Base-by-base conservation (phyloP, 1,139 yeast genomes). In the Nakaseomyces sp. region DNA sequence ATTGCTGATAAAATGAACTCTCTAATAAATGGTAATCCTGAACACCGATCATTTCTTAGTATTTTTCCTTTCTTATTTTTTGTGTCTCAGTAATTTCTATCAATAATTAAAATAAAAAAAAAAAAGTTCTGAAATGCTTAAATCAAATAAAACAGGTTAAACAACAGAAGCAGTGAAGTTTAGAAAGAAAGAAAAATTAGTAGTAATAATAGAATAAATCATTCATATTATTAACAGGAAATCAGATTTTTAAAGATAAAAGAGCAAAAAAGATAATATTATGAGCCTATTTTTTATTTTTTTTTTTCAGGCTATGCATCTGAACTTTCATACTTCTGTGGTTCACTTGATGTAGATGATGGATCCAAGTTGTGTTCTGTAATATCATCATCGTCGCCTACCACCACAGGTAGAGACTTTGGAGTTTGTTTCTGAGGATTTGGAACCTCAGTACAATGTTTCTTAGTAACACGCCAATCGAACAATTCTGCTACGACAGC, bases 371-470 rank as follows among this genome's bases (percentile, higher is more conserved):
- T 32, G 12, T 32, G 12, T 6, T 17, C 24, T 6, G 36, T 7
- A 18, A 32, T 18, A 13, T 32, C 16, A 10, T 30, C 33, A 13
- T 18, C 16, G 6, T 32, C 36, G 4, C 10, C 22, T 4, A 24
- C 9, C 3, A 32, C 36, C 36, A 32, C 36, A 17, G 36, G 36
- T 7, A 17, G 24, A 4, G 36, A 17, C 12, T 18, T 18, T 18
- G 36, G 36, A 18, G 36, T 32, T 17, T 32, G 15, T 7, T 18
- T 32, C n/a, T 18, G 36, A 18, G 36, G 36, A 13, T 32, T 13
- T 35, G 26, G 38, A 35, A 28, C 13, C 12, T 20, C 32, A 10
- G 22, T 17, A 20, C 38, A 40, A 16, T 32, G 43, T 25, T 20
- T 22, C 26, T 33, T 35, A 4, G 40, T 33, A n/a, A 32, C 7